Evolutionary conservation across 1,284 basidiomycete genomes (phyloP).

Genomic region (Heliocybe sulcata): DNA sequence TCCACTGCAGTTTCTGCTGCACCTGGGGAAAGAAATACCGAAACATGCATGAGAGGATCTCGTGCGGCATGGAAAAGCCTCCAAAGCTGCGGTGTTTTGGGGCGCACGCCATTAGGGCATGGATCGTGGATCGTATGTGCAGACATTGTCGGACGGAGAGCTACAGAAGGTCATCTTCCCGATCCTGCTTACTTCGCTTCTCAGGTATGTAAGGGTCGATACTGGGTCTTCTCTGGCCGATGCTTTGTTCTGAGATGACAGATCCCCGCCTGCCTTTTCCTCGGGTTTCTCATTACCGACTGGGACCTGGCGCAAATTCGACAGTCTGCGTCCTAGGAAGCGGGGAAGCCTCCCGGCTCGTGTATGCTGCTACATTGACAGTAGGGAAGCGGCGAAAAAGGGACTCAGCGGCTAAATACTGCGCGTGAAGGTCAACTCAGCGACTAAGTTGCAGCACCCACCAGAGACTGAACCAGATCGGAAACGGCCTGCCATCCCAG

Average conservation of each 20-base stretch:
- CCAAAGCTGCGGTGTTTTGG: conserved; percentile 50
- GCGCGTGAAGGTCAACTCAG: neutral
- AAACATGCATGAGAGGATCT: conserved; percentile 42
- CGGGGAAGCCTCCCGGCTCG: conserved; percentile 8
- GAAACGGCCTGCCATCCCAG: conserved; percentile 24
- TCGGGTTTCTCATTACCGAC: neutral
- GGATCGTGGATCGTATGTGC: neutral
- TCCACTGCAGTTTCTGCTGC: conserved; percentile 43
- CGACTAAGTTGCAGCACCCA: neutral
- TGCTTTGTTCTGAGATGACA: conserved; percentile 2
- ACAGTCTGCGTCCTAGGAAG: conserved; percentile 38
- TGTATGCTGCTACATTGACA: neutral
- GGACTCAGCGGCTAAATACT: neutral
- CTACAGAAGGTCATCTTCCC: neutral
- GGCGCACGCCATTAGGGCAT: neutral
- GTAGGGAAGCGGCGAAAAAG: neutral
- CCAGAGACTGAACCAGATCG: neutral
- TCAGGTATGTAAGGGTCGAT: neutral
- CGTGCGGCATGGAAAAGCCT: conserved; percentile 81
- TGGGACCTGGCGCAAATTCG: conserved; percentile 38
- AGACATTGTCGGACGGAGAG: neutral
- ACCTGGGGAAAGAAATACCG: conserved; percentile 49
- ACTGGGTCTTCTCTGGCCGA: neutral
- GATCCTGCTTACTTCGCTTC: neutral
- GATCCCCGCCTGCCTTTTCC: neutral